These are phyloP conservation scores for Trichophyton verrucosum DNA, from an alignment of 2,329 filamentous ascomycete species.

Conservation along the genomic window DNA sequence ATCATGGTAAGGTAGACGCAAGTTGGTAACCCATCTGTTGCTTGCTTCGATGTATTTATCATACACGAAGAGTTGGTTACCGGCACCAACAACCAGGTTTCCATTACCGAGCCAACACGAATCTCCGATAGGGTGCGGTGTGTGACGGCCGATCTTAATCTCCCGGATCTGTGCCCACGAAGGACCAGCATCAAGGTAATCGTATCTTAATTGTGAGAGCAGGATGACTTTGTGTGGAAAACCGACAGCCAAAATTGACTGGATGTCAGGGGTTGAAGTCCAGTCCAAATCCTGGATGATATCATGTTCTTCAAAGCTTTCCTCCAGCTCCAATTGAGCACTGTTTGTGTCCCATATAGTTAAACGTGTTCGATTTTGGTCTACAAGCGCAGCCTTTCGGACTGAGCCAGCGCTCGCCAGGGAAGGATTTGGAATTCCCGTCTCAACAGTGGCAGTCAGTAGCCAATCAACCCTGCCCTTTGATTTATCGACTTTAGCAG, in stretches of 20 bases:
- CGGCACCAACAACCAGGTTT: conserved; percentile 73
- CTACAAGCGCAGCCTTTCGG: conserved; percentile 74
- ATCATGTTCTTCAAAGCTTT: conserved; percentile 60
- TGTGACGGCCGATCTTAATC: conserved; percentile 67
- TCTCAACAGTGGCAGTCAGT: conserved; percentile 68
- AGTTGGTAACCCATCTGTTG: conserved; percentile 46
- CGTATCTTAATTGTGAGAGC: conserved; percentile 76
- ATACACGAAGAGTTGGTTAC: conserved; percentile 81
- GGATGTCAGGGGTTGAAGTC: conserved; percentile 80
- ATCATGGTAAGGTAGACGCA: conserved; percentile 38
- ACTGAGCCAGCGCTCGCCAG: conserved; percentile 76
- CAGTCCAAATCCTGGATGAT: conserved; percentile 79
- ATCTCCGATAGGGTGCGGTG: conserved; percentile 82
- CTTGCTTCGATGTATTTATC: conserved; percentile 59
- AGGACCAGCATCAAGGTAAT: conserved; percentile 78
- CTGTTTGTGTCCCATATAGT: conserved; percentile 87
- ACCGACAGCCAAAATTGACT: conserved; percentile 83
- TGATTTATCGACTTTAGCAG: conserved; percentile 55
- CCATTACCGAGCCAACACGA: conserved; percentile 83
- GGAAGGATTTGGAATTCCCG: conserved; percentile 57
- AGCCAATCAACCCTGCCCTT: conserved; percentile 63
- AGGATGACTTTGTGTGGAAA: conserved; percentile 77
- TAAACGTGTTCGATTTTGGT: conserved; percentile 57
- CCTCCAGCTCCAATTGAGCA: conserved; percentile 66
- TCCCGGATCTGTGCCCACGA: conserved; percentile 79